Evolutionary conservation across 768 basidiomycete genomes (phyloP), one percentile per base, ranked within the genome.

Genomic region (Lactifluus piperatus): DNA sequence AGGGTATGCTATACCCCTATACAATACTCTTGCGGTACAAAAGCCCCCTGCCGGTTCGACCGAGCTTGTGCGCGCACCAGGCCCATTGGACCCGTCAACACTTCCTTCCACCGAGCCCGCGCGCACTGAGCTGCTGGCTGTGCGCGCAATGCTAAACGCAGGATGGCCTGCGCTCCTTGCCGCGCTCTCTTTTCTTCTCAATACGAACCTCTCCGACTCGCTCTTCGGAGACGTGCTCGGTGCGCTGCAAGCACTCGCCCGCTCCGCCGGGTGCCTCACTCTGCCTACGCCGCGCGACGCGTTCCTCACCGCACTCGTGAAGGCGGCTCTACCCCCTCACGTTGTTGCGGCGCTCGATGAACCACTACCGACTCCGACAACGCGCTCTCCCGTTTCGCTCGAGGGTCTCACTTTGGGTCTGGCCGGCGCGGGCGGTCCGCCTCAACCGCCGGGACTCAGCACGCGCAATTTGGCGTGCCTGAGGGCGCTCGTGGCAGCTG

Each of bases 131-230:
- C 79, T 94, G 10, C 69, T 69, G 8, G 79, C 83, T 9, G 83
- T 90, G 0, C 78, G 81, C 49, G 82, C 81, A 32, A 94, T 98
- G 81, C 79, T 95, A 41, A 86, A 88, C 41, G 83, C 81, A 47
- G 87, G 86, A 0, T 99, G 94, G 94, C 95, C 95, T 0, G 91
- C 93, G 1, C 76, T 97, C 1, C 82, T 97, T 10, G 93, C 94
- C 0, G 87, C 92, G 0, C 76, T 95, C 1, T 92, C 93, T 0
- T 95, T 92, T 72, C 79, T 92, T 66, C 85, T 97, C 61, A 81
- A 84, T 3, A 95, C 94, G 10, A 92, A 92, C 67, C 81, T 99
- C 16, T 93, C 93, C 0, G 93, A 95, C 66, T 85, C 90, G 48
- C 81, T 97, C 2, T 97, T 98, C 68, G 84, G 86, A 10, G 93